Evolutionary conservation across 352 stramenopile genomes (phyloP).

Genomic region (Pelagophyceae sp.): DNA sequence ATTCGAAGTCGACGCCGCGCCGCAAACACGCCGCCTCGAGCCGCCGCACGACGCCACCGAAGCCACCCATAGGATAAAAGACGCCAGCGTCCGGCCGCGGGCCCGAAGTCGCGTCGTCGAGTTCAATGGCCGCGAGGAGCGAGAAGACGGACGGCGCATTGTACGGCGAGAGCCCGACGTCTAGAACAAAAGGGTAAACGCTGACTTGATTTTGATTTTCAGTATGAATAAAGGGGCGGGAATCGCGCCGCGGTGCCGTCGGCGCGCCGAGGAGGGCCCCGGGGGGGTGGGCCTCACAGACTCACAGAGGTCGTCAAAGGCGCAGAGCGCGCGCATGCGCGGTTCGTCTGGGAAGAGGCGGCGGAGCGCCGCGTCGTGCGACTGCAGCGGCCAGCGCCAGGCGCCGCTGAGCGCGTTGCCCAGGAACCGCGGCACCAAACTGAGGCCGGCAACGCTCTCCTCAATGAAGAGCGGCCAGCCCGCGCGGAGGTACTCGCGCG

Average conservation of each 20-base stretch:
- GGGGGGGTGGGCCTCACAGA: too few relatives aligned
- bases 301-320: slow-evolving; percentile 40
- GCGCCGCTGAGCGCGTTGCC: slow-evolving; percentile 21
- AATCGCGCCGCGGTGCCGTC: slow-evolving; percentile 23
- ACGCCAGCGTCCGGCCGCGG: slow-evolving; percentile 37
- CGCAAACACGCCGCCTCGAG: slow-evolving; percentile 25
- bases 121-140: slow-evolving; percentile 19
- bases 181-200: too few relatives aligned
- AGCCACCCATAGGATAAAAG: slow-evolving; percentile 36
- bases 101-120: neutral
- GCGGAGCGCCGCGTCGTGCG: slow-evolving; percentile 29
- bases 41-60: slow-evolving; percentile 27
- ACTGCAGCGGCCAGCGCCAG: slow-evolving; percentile 25
- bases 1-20: slow-evolving; percentile 33
- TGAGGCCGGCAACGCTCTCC: neutral
- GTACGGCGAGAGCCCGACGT: slow-evolving; percentile 26
- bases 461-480: slow-evolving; percentile 32
- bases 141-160: slow-evolving; percentile 31
- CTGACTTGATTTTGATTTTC: too few relatives aligned
- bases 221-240: too few relatives aligned
- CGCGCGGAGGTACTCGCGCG: slow-evolving; percentile 20
- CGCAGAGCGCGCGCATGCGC: slow-evolving; percentile 33
- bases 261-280: too few relatives aligned
- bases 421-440: slow-evolving; percentile 15
- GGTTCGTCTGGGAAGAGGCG: slow-evolving; percentile 23